Base-by-base conservation (phyloP, 2,329 filamentous ascomycete species). In the Diaporthe helianthi region DNA sequence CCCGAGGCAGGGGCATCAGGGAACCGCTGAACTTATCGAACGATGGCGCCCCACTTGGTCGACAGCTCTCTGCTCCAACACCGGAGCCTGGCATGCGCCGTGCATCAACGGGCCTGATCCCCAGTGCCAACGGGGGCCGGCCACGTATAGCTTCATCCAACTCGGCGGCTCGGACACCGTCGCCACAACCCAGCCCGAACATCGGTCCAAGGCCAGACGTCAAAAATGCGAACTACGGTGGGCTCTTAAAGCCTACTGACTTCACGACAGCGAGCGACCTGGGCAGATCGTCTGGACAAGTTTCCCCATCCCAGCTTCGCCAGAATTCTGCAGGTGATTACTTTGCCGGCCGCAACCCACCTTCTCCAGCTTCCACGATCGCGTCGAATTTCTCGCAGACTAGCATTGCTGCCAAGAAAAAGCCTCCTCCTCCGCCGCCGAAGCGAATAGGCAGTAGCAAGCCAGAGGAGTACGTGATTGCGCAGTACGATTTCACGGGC, bases 401-500 rank as follows among this genome's bases (percentile, higher is more conserved):
- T 44, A 77, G 73, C 65, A 75, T 75, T 24, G 72, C 75, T 29
- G 72, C 79, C 5, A 92, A 92, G 81, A 95, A 95, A 82, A 92
- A 92, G 79, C 90, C 89, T 1, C 91, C 92, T 0, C 92, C 92
- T 0, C 92, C 93, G 0, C 91, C 92, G 0, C 86, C 87, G 2
- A 91, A 92, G 79, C 84, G 87, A 68, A 79, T 82, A 15, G 80
- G 85, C 1, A 83, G 83, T 44, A 81, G 82, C 68, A 83, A 84
- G 73, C 79, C 80, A 17, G 82, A 81, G 66, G 85, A 84, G 73
- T 93, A 83, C 73, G 90, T 93, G 26, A 89, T 90, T 13, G 93
- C 93, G 9, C 82, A 93, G 75, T 96, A 93, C 78, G 86, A 91
- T 73, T 97, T 94, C 76, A 83, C 85, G 1, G 92, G 91, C 0